Evolutionary conservation across 257 asterid genomes (phyloP).

Genomic region (Solanum boliviense): DNA sequence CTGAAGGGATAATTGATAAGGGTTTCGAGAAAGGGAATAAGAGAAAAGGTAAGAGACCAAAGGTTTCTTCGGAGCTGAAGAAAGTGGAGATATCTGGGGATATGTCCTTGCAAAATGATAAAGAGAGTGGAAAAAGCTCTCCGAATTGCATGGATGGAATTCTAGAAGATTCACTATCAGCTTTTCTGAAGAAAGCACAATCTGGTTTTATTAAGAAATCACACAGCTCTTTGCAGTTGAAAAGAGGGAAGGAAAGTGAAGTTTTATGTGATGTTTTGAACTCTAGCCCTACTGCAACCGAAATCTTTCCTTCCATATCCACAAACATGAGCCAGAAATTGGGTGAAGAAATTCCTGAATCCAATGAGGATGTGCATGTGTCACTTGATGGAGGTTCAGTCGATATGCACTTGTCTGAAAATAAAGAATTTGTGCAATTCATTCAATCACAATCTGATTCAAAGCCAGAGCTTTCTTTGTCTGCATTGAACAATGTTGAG

Average conservation of each 20-base stretch:
- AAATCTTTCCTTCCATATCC: slow-evolving; percentile 6
- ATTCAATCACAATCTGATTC: background rate
- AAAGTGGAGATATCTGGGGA: slow-evolving; percentile 9
- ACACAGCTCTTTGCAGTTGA: slow-evolving; percentile 29
- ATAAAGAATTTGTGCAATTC: background rate
- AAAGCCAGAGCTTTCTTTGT: slow-evolving; percentile 14
- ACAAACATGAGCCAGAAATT: slow-evolving; percentile 12
- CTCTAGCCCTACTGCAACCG: slow-evolving; percentile 21
- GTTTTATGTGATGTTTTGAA: slow-evolving; percentile 18
- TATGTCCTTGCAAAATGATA: slow-evolving; percentile 19
- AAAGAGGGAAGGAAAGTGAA: slow-evolving; percentile 32
- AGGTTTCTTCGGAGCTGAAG: slow-evolving; percentile 18
- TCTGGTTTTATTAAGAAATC: slow-evolving; percentile 38
- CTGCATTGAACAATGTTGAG: slow-evolving; percentile 12
- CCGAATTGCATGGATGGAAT: slow-evolving; percentile 18
- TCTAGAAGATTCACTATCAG: slow-evolving; percentile 60
- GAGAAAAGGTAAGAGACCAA: slow-evolving; percentile 30
- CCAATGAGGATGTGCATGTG: slow-evolving; percentile 9
- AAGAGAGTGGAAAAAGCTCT: slow-evolving; percentile 18
- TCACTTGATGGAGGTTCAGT: slow-evolving; percentile 13
- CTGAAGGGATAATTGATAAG: slow-evolving; percentile 18
- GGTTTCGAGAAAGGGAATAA: slow-evolving; percentile 17
- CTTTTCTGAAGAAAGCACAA: slow-evolving; percentile 50
- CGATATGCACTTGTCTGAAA: background rate
- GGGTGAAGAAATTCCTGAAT: slow-evolving; percentile 14